Conservation (phyloP, 2,329 filamentous ascomycete species). For the Trichoderma lentiforme region DNA sequence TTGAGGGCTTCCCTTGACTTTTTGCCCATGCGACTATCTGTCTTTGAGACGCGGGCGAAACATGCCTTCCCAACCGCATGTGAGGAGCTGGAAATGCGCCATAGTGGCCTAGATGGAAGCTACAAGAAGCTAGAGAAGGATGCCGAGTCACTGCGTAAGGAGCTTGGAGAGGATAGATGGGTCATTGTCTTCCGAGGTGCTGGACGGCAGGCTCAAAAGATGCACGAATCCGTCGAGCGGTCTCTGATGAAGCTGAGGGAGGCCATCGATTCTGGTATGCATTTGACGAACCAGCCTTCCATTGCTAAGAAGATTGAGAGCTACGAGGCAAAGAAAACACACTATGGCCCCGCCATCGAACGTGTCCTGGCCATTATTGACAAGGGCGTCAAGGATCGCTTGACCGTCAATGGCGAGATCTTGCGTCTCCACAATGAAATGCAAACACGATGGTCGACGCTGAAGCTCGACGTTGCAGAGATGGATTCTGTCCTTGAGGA, state of each 20-base stretch:
- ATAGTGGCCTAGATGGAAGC: constrained; percentile 71
- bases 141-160: constrained; percentile 81
- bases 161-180: constrained; percentile 94
- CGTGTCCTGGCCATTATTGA: constrained; percentile 89
- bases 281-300: constrained; percentile 66
- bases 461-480: constrained; percentile 74
- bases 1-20: constrained; percentile 91
- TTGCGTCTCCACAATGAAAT: constrained; percentile 82
- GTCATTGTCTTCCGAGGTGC: constrained; percentile 92
- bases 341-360: constrained; percentile 91
- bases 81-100: constrained; percentile 76
- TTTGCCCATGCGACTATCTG: constrained; percentile 86
- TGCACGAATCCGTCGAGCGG: constrained; percentile 92
- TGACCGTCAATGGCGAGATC: constrained; percentile 96
- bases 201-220: constrained; percentile 86
- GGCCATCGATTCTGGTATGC: constrained; percentile 69
- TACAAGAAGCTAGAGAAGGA: constrained; percentile 89
- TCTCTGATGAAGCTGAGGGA: constrained; percentile 81
- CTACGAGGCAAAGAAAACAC: constrained; percentile 91
- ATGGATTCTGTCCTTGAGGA: constrained; percentile 76
- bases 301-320: constrained; percentile 83
- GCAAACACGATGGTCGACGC: constrained; percentile 72
- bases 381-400: constrained; percentile 88
- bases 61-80: constrained; percentile 84
- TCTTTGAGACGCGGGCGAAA: constrained; percentile 77